These are phyloP conservation scores for Yamadazyma oceani DNA, from an alignment of 1,139 yeast species.

Conservation along the genomic window DNA sequence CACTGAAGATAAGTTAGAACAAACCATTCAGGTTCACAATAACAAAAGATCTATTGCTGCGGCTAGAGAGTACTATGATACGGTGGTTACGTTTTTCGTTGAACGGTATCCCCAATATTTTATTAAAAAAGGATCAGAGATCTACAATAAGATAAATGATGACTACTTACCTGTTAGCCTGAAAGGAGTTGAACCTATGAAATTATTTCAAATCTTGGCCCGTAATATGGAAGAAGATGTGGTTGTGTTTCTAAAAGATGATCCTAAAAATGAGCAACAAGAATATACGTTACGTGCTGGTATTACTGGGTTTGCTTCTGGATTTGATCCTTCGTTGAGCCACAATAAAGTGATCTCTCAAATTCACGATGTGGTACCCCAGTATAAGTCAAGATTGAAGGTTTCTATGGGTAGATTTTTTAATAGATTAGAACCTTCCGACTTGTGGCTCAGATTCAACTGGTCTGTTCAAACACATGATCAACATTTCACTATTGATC, in stretches of 20 bases:
- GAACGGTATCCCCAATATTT: constrained; percentile 39
- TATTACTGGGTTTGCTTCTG: constrained; percentile 43
- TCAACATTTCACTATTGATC: constrained; percentile 25
- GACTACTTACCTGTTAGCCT: constrained; percentile 26
- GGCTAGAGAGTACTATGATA: constrained; percentile 34
- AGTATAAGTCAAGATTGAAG: constrained; percentile 32
- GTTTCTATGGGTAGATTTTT: constrained; percentile 42
- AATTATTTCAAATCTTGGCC: constrained; percentile 26
- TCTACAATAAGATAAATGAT: constrained; percentile 30
- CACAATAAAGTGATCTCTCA: constrained; percentile 37
- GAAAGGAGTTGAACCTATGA: constrained; percentile 15
- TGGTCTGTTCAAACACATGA: constrained; percentile 45
- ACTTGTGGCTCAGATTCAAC: constrained; percentile 42
- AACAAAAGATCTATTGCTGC: constrained; percentile 23
- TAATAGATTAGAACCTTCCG: constrained; percentile 33
- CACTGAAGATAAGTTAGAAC: constrained; percentile 19
- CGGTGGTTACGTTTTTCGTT: constrained; percentile 26
- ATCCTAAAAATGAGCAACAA: constrained; percentile 30
- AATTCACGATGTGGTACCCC: constrained; percentile 46
- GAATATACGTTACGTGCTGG: constrained; percentile 39
- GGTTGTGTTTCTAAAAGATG: constrained; percentile 35
- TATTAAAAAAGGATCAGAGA: constrained; percentile 14
- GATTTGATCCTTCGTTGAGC: constrained; percentile 39
- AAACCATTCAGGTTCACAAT: constrained; percentile 24
- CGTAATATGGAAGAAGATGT: constrained; percentile 43